Conservation (phyloP, 257 asterid species). For the Nicotiana sylvestris region DNA sequence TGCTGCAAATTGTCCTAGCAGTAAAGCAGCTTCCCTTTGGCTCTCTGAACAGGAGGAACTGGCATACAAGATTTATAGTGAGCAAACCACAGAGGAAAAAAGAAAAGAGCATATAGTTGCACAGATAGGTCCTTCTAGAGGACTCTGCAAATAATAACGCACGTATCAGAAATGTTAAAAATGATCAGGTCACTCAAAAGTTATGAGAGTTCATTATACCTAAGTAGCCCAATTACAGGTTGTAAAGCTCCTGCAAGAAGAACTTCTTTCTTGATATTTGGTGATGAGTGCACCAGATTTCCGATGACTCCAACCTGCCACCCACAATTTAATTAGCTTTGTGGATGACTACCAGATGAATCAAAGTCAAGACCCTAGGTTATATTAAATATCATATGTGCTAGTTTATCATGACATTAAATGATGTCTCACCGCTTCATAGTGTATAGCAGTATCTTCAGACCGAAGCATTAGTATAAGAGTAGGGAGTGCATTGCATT, state of each 20-base stretch:
- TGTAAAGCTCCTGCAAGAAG: slow-evolving; percentile 96
- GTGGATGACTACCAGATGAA: slow-evolving; percentile 3
- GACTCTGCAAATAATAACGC: neutral
- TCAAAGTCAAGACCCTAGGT: slow-evolving; percentile 5
- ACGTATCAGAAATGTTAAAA: neutral
- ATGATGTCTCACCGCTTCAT: slow-evolving; percentile 79
- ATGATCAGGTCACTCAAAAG: neutral
- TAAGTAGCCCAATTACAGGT: slow-evolving; percentile 93
- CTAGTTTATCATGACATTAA: slow-evolving; percentile 3
- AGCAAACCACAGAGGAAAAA: neutral
- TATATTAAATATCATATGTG: neutral
- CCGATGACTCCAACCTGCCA: slow-evolving; percentile 98
- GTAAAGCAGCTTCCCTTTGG: slow-evolving; percentile 99
- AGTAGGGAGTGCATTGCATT: slow-evolving; percentile 91
- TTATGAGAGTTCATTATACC: slow-evolving; percentile 38
- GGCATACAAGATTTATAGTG: slow-evolving; percentile 5
- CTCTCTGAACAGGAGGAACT: slow-evolving; percentile 99
- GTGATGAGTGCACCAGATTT: slow-evolving; percentile 95
- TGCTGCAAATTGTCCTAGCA: slow-evolving; percentile 98
- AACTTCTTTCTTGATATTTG: slow-evolving; percentile 94
- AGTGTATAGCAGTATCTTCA: slow-evolving; percentile 93
- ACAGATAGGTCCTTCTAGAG: slow-evolving; percentile 8
- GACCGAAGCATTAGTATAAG: slow-evolving; percentile 94
- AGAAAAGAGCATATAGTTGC: neutral
- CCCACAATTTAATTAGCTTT: slow-evolving; percentile 18